A percentile compares a stretch with the other conserved stretches of the same genome.
phyloP scores from a whole-genome alignment of 768 basidiomycete genomes.

The Krasilnikovozyma curviuscula region DNA sequence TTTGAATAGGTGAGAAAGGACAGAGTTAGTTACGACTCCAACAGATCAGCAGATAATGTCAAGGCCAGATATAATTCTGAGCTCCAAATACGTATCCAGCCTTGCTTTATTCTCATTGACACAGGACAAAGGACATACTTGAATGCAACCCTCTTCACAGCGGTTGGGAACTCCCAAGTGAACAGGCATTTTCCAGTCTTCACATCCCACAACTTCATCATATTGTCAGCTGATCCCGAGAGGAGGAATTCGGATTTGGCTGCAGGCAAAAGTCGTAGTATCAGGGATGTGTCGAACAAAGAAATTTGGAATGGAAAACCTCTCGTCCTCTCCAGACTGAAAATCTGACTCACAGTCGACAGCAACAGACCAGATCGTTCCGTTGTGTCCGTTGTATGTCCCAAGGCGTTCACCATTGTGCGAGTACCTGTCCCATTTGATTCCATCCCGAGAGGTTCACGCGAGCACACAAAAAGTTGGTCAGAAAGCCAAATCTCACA shows the following conservation, averaged over 20 bases:
- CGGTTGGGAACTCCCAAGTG: conserved; percentile 95
- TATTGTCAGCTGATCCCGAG: conserved; percentile 86
- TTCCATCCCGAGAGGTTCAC: no score
- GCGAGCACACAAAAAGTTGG: not conserved
- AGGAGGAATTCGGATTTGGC: conserved; percentile 71
- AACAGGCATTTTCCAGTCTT: conserved; percentile 76
- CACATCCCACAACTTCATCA: conserved; percentile 75
- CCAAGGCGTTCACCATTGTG: conserved; percentile 95
- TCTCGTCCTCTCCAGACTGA: no score
- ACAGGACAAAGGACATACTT: conserved; percentile 6
- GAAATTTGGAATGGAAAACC: no score
- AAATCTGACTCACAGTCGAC: conserved; percentile 55
- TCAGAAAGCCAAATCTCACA: not conserved
- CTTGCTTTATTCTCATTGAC: no score
- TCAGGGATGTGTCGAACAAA: no score
- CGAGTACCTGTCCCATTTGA: conserved; percentile 31
- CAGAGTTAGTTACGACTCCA: no score
- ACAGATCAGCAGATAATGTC: no score
- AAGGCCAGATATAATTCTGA: no score
- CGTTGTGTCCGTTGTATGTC: conserved; percentile 91
- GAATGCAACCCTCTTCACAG: conserved; percentile 88
- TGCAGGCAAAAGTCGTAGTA: no score
- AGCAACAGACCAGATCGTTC: conserved; percentile 89
- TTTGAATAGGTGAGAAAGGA: not conserved
- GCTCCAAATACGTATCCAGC: no score